Conservation (phyloP, 2,329 filamentous ascomycete species). For the Hymenoscyphus infarciens region DNA sequence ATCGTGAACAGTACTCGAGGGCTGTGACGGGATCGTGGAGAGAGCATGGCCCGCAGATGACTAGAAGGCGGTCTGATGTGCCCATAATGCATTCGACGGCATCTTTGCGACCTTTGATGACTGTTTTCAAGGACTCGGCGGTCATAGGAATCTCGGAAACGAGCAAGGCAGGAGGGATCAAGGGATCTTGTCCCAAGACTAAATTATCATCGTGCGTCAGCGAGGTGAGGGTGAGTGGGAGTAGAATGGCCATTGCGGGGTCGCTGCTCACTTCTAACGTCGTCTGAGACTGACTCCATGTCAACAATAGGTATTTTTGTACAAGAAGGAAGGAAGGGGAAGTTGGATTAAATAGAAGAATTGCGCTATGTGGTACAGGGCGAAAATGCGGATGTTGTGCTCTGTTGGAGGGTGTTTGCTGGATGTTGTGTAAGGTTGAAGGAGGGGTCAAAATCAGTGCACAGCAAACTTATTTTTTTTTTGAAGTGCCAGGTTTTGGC, state of each 20-base stretch:
- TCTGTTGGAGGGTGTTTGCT: neutral
- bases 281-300: conserved; percentile 41
- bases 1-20: conserved; percentile 78
- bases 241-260: conserved; percentile 14
- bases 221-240: neutral
- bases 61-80: conserved; percentile 72
- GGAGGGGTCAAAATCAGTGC: too few species aligned
- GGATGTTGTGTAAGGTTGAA: neutral
- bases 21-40: conserved; percentile 91
- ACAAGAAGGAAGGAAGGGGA: conserved; percentile 6
- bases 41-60: conserved; percentile 93
- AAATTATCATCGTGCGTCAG: conserved; percentile 10
- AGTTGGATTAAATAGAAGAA: neutral
- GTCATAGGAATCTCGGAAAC: conserved; percentile 78
- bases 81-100: conserved; percentile 40
- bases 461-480: too few species aligned
- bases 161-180: conserved; percentile 85
- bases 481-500: too few species aligned
- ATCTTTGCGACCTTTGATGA: conserved; percentile 66
- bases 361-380: conserved; percentile 11
- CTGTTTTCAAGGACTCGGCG: conserved; percentile 59
- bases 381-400: neutral
- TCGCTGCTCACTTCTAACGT: conserved; percentile 46
- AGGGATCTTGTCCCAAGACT: conserved; percentile 92
- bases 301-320: conserved; percentile 32